Evolutionary conservation across 1,284 basidiomycete genomes (phyloP).

Genomic region (Cutaneotrichosporon mucoides): DNA sequence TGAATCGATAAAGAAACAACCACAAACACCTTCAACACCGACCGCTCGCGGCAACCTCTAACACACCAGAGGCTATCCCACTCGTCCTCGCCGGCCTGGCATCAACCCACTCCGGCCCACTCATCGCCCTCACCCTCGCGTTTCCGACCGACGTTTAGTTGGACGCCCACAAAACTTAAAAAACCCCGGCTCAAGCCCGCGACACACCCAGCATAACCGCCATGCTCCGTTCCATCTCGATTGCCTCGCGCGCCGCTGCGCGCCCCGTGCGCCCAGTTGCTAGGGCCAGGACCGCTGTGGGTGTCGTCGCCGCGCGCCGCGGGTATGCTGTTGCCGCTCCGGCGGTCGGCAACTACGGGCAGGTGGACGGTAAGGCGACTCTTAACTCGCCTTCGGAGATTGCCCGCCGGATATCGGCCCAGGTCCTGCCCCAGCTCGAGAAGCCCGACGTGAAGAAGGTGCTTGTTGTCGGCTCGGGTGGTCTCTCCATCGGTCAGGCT

Average conservation of each 20-base stretch:
- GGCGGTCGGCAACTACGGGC: slow-evolving; percentile 67
- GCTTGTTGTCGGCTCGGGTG: slow-evolving; percentile 92
- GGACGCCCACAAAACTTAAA: background rate
- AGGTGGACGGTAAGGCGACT: slow-evolving; percentile 68
- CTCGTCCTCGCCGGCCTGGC: background rate
- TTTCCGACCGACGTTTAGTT: background rate
- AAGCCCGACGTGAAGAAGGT: slow-evolving; percentile 89
- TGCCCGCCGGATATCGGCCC: slow-evolving; percentile 83
- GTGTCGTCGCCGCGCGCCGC: slow-evolving; percentile 9
- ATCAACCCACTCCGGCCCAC: background rate
- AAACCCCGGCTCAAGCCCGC: background rate
- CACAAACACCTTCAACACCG: too few species aligned
- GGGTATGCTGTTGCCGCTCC: slow-evolving; percentile 65
- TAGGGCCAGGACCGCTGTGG: slow-evolving; percentile 1
- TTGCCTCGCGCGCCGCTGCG: slow-evolving; percentile 15
- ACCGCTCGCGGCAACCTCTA: too few species aligned
- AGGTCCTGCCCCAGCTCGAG: slow-evolving; percentile 73
- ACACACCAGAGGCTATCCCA: too few species aligned
- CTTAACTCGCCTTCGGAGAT: slow-evolving; percentile 88
- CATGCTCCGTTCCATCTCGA: slow-evolving; percentile 22
- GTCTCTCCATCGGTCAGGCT: slow-evolving; percentile 95
- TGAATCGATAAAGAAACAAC: too few species aligned
- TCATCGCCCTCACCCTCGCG: background rate
- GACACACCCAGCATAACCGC: background rate
- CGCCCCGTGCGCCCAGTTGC: slow-evolving; percentile 2